A percentile compares a stretch with the other conserved stretches of the same genome.
These are phyloP conservation scores for Acanthamoeba triangularis DNA, from an alignment of 208 protist genomes.

Conservation along the genomic window DNA sequence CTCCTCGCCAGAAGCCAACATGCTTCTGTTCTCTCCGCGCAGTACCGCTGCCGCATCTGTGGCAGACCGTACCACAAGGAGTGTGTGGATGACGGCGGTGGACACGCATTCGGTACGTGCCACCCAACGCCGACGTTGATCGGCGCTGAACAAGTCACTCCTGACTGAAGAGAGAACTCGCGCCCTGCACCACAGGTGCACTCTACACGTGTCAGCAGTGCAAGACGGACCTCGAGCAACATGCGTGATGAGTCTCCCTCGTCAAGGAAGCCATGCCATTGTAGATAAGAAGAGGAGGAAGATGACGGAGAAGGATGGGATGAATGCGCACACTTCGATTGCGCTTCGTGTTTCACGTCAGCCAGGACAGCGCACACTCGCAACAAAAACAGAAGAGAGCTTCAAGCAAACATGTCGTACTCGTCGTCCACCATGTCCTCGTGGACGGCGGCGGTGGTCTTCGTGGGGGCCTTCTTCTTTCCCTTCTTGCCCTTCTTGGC, in stretches of 20 bases:
- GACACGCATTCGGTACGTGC: not conserved
- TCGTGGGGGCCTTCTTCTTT: constrained; percentile 63
- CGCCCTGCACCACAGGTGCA: not conserved
- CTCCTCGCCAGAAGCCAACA: not conserved
- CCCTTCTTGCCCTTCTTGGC: constrained; percentile 68
- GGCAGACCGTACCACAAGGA: not conserved
- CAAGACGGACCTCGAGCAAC: not conserved
- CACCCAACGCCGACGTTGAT: not conserved
- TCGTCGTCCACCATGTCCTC: constrained; percentile 70
- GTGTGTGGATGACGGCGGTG: not conserved
- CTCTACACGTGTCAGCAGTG: constrained; percentile 17
- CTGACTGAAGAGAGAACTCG: not conserved
- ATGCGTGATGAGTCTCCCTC: not conserved
- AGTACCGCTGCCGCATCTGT: constrained; percentile 26
- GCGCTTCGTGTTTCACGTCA: constrained; percentile 63
- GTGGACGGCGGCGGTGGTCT: constrained; percentile 15
- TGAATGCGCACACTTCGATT: not conserved
- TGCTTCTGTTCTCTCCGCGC: not conserved
- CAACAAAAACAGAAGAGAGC: not conserved
- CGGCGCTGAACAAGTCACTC: not conserved
- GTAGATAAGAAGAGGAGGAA: not conserved
- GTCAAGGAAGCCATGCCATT: not conserved
- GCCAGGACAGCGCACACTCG: not conserved
- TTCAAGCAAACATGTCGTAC: constrained; percentile 66
- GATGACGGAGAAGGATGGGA: not conserved